Base-by-base conservation (phyloP, 208 protist species). In the Entamoeba moshkovskii region DNA sequence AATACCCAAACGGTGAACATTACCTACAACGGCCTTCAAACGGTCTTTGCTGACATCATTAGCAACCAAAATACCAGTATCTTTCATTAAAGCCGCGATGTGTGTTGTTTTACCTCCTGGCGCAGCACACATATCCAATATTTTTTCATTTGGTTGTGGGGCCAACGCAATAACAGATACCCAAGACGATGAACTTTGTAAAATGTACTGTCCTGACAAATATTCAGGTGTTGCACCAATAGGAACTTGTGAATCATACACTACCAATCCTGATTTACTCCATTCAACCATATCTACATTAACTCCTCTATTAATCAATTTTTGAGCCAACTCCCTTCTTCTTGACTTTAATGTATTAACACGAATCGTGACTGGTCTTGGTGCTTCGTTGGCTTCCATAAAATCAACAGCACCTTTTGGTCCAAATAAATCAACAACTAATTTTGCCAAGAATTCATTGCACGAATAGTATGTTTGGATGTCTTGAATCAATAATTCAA, bases 101-200 rank as follows among this genome's bases (percentile, higher is more conserved):
- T 99, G 98, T 1, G 98, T 98, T 2, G 99, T 99, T 95, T 99
- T 99, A 52, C 99, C 98, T 91, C 99, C 99, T 25, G 98, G 99
- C 0, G 99, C 98, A 42, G 98, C 98, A 42, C 97, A 97, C 98
- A 99, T 98, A 96, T 99, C 99, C n/a, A 99, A 96, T 29, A 99
- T 95, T 15, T 96, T 96, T 95, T 99, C 98, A 66, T 97, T 45
- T 16, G 44, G 96, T 93, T 99, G 97, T 52, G 98, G 98, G 0
- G 96, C 97, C 13, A 99, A 96, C 6, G 99, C 98, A 95, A 99
- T 98, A 16, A 99, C 98, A 0, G 99, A 98, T 3, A 99, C 94
- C 94, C 99, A 99, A 33, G 99, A 99, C 1, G 98, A 97, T 6
- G 99, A 98, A 66, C 97, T 97, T 96, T 99, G 98, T 45, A 99